Percentiles rank a stretch among this genome's conserved stretches.
These are phyloP conservation scores for Aphanomyces euteiches DNA, from an alignment of 352 stramenopile species.

Conservation along the genomic window DNA sequence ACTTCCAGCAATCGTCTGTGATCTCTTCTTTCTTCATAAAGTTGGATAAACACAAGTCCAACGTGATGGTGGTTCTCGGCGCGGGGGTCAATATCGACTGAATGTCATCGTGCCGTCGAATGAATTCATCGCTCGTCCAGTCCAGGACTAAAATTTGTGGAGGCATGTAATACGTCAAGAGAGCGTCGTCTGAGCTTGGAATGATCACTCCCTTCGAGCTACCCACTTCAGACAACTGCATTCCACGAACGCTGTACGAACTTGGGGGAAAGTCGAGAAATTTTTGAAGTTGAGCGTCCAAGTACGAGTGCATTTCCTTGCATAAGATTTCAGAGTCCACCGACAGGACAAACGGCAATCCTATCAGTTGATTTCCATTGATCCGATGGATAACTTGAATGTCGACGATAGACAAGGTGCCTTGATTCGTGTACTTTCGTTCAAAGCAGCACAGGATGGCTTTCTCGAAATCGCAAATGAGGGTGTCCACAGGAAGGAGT, in stretches of 20 bases:
- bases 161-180: conserved; percentile 71
- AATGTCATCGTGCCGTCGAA: conserved; percentile 27
- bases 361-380: conserved; percentile 48
- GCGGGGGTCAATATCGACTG: conserved; percentile 34
- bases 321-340: conserved; percentile 20
- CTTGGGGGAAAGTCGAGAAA: neutral
- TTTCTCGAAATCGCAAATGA: conserved; percentile 23
- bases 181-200: conserved; percentile 45
- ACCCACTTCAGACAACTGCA: conserved; percentile 58
- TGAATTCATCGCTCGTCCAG: conserved; percentile 44
- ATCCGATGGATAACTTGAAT: conserved; percentile 25
- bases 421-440: neutral
- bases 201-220: conserved; percentile 36
- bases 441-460: conserved; percentile 27
- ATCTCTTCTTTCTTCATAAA: conserved; percentile 69
- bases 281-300: neutral
- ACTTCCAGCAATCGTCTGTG: conserved; percentile 70
- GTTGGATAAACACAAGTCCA: conserved; percentile 65
- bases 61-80: conserved; percentile 35
- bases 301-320: neutral
- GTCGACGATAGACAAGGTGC: conserved; percentile 17
- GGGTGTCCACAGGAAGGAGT: neutral
- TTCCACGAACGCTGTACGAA: conserved; percentile 53
- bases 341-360: conserved; percentile 36
- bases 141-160: conserved; percentile 76